These are phyloP conservation scores for Kitagawia praeruptora DNA, from an alignment of 129 eudicot species.

Conservation along the genomic window DNA sequence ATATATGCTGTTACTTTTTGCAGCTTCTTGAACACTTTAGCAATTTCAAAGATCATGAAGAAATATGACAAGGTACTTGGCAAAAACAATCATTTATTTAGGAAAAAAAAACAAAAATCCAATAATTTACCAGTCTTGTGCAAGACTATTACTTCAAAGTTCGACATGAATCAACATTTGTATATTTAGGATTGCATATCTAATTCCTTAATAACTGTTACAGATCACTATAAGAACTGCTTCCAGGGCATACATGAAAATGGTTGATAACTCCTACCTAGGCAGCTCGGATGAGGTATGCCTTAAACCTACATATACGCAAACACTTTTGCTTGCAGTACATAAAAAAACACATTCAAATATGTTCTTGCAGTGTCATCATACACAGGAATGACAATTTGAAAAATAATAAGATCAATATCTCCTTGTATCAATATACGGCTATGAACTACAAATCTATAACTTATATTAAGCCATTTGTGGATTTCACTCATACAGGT, in stretches of 20 bases:
- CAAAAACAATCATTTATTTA: neutral
- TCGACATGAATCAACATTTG: neutral
- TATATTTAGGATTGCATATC: neutral
- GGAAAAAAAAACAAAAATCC: neutral
- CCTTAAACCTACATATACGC: neutral
- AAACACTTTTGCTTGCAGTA: neutral
- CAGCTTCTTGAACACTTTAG: constrained; percentile 46
- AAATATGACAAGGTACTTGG: constrained; percentile 53
- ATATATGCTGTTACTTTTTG: neutral
- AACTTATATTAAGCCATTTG: neutral
- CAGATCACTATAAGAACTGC: constrained; percentile 47
- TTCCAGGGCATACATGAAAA: constrained; percentile 40
- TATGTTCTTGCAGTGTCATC: neutral
- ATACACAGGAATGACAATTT: neutral
- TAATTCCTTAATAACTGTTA: neutral
- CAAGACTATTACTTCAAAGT: neutral
- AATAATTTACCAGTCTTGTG: neutral
- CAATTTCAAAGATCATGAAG: constrained; percentile 58
- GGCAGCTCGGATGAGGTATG: constrained; percentile 54
- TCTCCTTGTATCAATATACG: too few species aligned
- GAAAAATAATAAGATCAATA: neutral
- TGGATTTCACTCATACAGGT: constrained; percentile 18
- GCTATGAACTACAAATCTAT: neutral
- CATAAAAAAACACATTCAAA: neutral
- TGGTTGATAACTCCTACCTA: constrained; percentile 53